Evolutionary conservation across 2,329 filamentous ascomycete genomes (phyloP).

Genomic region (Cladosporium colombiae): DNA sequence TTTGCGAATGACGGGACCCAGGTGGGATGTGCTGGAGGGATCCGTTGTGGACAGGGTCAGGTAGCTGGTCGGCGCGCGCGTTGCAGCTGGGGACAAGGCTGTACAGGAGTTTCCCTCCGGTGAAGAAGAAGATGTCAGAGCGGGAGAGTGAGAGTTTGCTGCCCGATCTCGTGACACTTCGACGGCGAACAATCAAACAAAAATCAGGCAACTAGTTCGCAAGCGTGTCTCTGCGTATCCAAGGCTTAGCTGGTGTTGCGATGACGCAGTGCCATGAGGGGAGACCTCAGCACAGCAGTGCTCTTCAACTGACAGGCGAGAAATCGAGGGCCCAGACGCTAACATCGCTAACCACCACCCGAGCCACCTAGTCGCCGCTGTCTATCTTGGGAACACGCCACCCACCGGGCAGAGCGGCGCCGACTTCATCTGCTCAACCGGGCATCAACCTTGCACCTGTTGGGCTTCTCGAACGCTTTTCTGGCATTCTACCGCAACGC

Average conservation of each 20-base stretch:
- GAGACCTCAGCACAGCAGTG: too few species aligned
- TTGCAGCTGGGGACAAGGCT: not conserved
- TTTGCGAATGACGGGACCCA: not conserved
- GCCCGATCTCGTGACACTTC: not conserved
- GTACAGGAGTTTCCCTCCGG: not conserved
- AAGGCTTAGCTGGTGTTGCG: not conserved
- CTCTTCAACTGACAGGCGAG: not conserved
- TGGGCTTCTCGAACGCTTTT: not conserved
- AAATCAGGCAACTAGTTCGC: conserved; percentile 7
- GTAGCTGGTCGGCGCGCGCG: not conserved
- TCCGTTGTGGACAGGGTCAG: not conserved
- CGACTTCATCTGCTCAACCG: not conserved
- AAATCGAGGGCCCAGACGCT: not conserved
- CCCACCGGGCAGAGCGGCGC: not conserved
- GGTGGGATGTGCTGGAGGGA: not conserved
- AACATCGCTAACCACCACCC: not conserved
- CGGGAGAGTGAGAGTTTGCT: conserved; percentile 3
- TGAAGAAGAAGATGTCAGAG: too few species aligned
- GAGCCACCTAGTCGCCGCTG: not conserved
- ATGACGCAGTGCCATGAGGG: not conserved
- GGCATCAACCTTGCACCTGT: not conserved
- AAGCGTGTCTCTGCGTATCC: not conserved
- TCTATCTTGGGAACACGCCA: conserved; percentile 5
- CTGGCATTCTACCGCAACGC: not conserved
- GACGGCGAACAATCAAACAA: not conserved